Percentiles rank a stretch among this genome's conserved stretches.
These are phyloP conservation scores for Graphilbum sp. DNA, from an alignment of 2,329 filamentous ascomycete genomes.

Conservation along the genomic window DNA sequence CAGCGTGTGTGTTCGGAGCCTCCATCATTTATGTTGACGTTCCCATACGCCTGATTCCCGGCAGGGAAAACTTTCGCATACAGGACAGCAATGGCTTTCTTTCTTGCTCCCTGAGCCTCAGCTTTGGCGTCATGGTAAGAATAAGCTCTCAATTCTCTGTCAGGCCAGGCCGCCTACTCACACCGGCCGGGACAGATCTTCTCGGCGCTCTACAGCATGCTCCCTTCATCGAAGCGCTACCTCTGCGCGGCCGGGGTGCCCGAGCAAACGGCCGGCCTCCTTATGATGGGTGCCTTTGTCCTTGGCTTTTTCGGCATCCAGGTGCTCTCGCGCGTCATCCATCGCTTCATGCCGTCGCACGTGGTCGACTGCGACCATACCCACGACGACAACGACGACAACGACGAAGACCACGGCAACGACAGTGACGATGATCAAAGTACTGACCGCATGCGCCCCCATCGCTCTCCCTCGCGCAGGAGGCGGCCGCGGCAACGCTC, in stretches of 20 bases:
- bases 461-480: constrained; percentile 2
- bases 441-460: constrained; percentile 1
- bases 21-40: constrained; percentile 78
- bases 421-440: constrained; percentile 1
- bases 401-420: constrained; percentile 15
- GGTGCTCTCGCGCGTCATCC: constrained; percentile 52
- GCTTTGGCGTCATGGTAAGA: constrained; percentile 87
- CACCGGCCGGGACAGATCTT: constrained; percentile 48
- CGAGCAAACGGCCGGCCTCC: constrained; percentile 48
- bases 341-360: constrained; percentile 60
- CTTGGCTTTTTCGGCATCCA: constrained; percentile 63
- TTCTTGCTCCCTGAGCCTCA: constrained; percentile 75
- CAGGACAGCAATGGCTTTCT: constrained; percentile 80
- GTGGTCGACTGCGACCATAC: constrained; percentile 68
- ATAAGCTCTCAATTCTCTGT: not conserved
- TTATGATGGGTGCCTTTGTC: constrained; percentile 54
- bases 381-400: constrained; percentile 37
- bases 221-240: constrained; percentile 71
- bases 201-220: constrained; percentile 82
- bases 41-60: constrained; percentile 54
- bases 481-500: not conserved
- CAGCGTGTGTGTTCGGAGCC: constrained; percentile 57
- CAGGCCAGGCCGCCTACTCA: constrained; percentile 1
- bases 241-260: constrained; percentile 52
- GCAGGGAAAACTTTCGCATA: constrained; percentile 65